phyloP scores from a whole-genome alignment of 2,329 filamentous ascomycete species.

The Saccharata proteae region DNA sequence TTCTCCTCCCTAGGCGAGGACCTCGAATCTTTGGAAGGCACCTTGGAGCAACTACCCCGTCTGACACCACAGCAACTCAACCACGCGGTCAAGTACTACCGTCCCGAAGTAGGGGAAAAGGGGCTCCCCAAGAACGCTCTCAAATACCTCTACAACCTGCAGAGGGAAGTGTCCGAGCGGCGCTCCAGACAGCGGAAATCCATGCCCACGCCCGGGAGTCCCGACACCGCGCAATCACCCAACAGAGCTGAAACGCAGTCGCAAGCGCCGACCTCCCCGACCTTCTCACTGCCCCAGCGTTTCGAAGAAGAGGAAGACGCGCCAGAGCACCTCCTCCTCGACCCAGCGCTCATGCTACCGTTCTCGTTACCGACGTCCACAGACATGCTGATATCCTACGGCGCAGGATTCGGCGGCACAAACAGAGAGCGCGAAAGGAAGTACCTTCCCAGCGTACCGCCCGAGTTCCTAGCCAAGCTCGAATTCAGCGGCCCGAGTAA shows the following conservation, averaged over 20 bases:
- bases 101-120: slow-evolving; percentile 91
- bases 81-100: slow-evolving; percentile 84
- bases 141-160: slow-evolving; percentile 71
- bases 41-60: slow-evolving; percentile 75
- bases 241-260: slow-evolving; percentile 1
- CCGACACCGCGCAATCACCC: too few species aligned
- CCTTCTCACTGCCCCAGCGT: background rate
- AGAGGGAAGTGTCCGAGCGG: slow-evolving; percentile 54
- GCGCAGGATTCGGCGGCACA: slow-evolving; percentile 83
- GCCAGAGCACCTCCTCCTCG: slow-evolving; percentile 65
- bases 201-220: slow-evolving; percentile 1
- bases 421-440: slow-evolving; percentile 87
- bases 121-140: slow-evolving; percentile 75
- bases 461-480: slow-evolving; percentile 82
- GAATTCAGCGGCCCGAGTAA: slow-evolving; percentile 42
- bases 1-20: slow-evolving; percentile 92
- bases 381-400: slow-evolving; percentile 93
- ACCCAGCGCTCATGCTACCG: slow-evolving; percentile 83
- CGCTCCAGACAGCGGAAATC: slow-evolving; percentile 7
- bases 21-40: slow-evolving; percentile 75
- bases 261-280: slow-evolving; percentile 4
- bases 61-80: slow-evolving; percentile 81
- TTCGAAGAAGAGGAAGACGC: slow-evolving; percentile 52
- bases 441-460: slow-evolving; percentile 89
- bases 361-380: slow-evolving; percentile 93